phyloP scores from a whole-genome alignment of 179 eudicot species.

The Beta macrorhiza region DNA sequence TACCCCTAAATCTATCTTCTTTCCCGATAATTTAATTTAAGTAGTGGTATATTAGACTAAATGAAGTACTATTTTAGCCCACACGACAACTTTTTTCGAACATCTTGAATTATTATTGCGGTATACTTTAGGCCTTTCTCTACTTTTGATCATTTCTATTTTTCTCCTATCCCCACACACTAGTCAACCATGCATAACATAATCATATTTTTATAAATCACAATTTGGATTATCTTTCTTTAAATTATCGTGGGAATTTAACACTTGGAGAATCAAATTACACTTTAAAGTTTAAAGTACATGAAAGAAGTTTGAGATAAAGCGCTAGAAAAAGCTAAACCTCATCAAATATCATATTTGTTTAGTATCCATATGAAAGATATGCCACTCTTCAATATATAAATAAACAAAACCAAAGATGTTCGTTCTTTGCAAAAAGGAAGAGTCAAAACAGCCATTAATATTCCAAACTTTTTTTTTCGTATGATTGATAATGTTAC shows the following conservation, averaged over 20 bases:
- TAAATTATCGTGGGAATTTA: no score
- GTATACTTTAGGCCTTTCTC: no score
- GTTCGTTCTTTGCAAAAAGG: slow-evolving; percentile 15
- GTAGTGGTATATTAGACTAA: no score
- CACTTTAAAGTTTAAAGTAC: not conserved
- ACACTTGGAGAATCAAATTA: not conserved
- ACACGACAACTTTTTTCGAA: no score
- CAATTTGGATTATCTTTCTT: not conserved
- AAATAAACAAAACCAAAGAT: not conserved
- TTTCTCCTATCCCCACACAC: no score
- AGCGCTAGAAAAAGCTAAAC: not conserved
- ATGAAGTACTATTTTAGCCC: no score
- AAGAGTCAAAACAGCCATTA: not conserved
- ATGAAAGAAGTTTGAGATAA: not conserved
- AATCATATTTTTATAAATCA: no score
- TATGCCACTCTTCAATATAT: not conserved
- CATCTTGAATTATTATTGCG: no score
- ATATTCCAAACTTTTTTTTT: not conserved
- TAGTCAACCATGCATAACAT: no score
- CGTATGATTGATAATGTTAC: slow-evolving; percentile 1
- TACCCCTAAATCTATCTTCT: no score
- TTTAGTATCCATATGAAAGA: slow-evolving; percentile 1
- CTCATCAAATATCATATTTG: not conserved
- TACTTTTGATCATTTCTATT: no score
- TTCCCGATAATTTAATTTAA: no score